These are phyloP conservation scores for Chlorella variabilis DNA, from an alignment of 163 green algal genomes.

Conservation along the genomic window DNA sequence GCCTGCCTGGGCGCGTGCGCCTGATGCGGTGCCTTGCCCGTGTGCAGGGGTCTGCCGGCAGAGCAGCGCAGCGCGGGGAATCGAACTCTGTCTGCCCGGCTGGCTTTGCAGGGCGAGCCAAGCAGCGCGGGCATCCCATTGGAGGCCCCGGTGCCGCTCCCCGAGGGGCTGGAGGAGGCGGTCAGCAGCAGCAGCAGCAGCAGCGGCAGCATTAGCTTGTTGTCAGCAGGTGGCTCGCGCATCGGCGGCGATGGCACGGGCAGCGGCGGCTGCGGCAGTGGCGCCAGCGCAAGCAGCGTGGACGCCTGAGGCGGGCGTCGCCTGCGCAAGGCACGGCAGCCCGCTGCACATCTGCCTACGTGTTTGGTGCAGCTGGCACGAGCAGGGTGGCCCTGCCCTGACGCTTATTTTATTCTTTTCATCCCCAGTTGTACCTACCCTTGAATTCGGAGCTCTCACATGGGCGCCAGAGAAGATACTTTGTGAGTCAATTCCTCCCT, in stretches of 20 bases:
- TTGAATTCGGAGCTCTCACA: too few species aligned
- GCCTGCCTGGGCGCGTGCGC: too few species aligned
- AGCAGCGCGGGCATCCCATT: constrained; percentile 41
- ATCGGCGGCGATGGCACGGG: too few species aligned
- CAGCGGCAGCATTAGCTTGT: neutral
- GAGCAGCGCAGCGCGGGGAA: too few species aligned
- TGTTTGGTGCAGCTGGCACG: neutral
- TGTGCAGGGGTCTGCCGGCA: too few species aligned
- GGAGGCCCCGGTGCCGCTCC: constrained; percentile 22
- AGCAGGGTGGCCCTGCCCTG: too few species aligned
- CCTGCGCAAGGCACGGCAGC: neutral
- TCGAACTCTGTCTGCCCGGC: neutral
- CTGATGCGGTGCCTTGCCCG: too few species aligned
- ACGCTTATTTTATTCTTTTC: too few species aligned
- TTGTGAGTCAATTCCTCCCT: too few species aligned
- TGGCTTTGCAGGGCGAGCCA: constrained; percentile 41
- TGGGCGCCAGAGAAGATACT: too few species aligned
- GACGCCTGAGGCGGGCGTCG: neutral
- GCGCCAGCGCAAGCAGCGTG: constrained; percentile 9
- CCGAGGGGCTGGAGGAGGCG: constrained; percentile 9
- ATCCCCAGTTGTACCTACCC: too few species aligned
- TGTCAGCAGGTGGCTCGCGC: neutral
- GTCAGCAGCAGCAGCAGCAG: constrained; percentile 1
- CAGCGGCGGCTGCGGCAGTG: neutral
- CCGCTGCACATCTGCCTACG: neutral